Evolutionary conservation across 495 filamentous ascomycete genomes (phyloP), one percentile per base, ranked within the genome.

Genomic region (Hypoxylon intermedium): DNA sequence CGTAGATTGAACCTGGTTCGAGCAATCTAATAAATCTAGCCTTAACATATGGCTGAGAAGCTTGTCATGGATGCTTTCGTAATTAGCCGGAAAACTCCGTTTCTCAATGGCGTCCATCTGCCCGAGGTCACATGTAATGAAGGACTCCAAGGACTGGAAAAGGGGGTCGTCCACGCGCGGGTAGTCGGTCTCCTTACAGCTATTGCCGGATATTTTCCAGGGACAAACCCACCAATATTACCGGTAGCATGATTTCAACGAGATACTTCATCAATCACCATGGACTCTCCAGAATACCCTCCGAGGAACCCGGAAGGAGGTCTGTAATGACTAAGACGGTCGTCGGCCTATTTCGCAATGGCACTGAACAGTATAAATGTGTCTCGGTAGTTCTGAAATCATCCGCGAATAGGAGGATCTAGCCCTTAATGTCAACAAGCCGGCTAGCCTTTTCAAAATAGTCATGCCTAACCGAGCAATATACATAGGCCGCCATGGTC

Each of bases 401-500:
- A 28, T 9, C 21, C 23, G 12, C n/a, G 15, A 28, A 53, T 16
- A 19, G 34, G 5, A 19, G 34, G 5, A 21, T 46, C 26, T 49
- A 38, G 42, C 34, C 36, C 34, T 23, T 49, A 40, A 21, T 34
- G 13, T 23, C 26, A 37, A 18, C 3, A 4, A 26, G 24, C 4
- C 7, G 7, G 4, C 24, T 9, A 9, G 3, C 9, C 15, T 19
- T 20, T 28, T 28, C n/a, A 28, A 9, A 34, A 16, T 18, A 5
- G 18, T 3, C 20, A 23, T 50, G 42, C 18, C 18, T 28, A 38
- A 23, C 6, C 16, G 43, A 24, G 21, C 16, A 41, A 46, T 58
- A 64, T 65, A 65, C 51, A 60, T 51, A 65, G 49, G 45, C 23
- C 38, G 20, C 26, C 24, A n/a, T 16, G 34, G 50, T 28, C 61